Conservation (phyloP, 306 rosid species). For the Cicer arietinum region DNA sequence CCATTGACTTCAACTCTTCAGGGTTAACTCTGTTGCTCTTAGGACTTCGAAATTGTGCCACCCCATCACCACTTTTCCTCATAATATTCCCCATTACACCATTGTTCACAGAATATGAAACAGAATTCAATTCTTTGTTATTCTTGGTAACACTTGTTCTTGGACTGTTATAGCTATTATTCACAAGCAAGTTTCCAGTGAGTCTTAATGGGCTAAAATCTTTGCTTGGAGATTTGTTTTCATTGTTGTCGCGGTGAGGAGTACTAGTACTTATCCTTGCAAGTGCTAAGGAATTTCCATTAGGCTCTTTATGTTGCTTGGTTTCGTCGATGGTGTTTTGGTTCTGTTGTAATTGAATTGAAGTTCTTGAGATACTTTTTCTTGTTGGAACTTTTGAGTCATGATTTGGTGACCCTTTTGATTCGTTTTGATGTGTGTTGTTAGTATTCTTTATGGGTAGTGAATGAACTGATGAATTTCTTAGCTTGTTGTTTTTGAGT, state of each 20-base stretch:
- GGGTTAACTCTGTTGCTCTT: constrained; percentile 60
- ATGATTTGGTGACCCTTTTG: constrained; percentile 36
- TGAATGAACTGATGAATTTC: constrained; percentile 79
- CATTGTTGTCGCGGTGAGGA: constrained; percentile 41
- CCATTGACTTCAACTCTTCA: constrained; percentile 76
- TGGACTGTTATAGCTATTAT: constrained; percentile 54
- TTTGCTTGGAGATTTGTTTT: constrained; percentile 48
- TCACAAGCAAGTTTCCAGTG: constrained; percentile 53
- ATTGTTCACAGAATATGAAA: constrained; percentile 40
- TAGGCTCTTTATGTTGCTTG: constrained; percentile 28
- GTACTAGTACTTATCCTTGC: constrained; percentile 51
- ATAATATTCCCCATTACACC: constrained; percentile 77
- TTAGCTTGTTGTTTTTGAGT: constrained; percentile 55
- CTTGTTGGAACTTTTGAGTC: constrained; percentile 36
- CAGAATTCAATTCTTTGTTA: constrained; percentile 44
- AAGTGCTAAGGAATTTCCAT: constrained; percentile 42
- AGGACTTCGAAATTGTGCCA: constrained; percentile 49
- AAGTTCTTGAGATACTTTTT: constrained; percentile 52
- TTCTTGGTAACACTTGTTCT: constrained; percentile 39
- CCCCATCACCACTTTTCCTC: constrained; percentile 64
- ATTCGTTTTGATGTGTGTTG: constrained; percentile 40
- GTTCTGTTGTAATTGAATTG: constrained; percentile 40
- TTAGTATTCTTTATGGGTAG: constrained; percentile 55
- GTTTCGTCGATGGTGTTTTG: background rate
- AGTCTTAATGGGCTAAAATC: constrained; percentile 58